A percentile compares a stretch with the other conserved stretches of the same genome.
phyloP scores from a whole-genome alignment of 345 rosid species.

The Odontarrhena argentea region DNA sequence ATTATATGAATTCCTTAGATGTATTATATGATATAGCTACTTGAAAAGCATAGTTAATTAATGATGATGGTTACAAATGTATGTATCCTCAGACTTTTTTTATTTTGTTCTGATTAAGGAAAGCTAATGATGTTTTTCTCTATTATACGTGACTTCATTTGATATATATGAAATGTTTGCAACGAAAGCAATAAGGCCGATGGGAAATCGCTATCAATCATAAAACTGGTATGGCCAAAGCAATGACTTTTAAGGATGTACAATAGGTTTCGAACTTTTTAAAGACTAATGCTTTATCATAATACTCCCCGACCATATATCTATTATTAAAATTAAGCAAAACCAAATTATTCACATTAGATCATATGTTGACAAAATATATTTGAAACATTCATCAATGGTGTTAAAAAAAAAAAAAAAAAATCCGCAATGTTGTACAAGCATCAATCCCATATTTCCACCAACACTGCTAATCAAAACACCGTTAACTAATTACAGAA shows the following conservation, averaged over 20 bases:
- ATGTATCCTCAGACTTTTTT: not conserved
- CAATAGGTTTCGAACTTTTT: constrained; percentile 34
- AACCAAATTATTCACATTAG: constrained; percentile 20
- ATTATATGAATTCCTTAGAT: too few relatives aligned
- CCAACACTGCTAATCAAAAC: too few relatives aligned
- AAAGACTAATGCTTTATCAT: constrained; percentile 36
- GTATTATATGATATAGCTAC: not conserved
- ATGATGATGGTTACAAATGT: constrained; percentile 1
- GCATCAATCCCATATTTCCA: constrained; percentile 4
- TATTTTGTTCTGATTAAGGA: constrained; percentile 30
- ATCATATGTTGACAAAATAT: constrained; percentile 14
- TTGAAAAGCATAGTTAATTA: constrained; percentile 9
- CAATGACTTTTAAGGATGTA: constrained; percentile 37
- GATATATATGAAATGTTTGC: constrained; percentile 35
- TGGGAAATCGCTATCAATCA: constrained; percentile 35
- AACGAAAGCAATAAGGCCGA: constrained; percentile 39
- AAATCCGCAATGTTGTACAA: constrained; percentile 19
- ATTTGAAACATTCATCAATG: constrained; percentile 18
- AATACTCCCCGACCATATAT: constrained; percentile 22
- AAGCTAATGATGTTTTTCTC: constrained; percentile 24
- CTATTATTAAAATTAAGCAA: not conserved
- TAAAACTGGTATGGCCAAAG: constrained; percentile 41
- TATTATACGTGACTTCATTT: constrained; percentile 32
- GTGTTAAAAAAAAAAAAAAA: not conserved
- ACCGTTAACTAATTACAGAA: not conserved